Conservation (phyloP, 306 rosid genomes). For the Oemleria cerasiformis region DNA sequence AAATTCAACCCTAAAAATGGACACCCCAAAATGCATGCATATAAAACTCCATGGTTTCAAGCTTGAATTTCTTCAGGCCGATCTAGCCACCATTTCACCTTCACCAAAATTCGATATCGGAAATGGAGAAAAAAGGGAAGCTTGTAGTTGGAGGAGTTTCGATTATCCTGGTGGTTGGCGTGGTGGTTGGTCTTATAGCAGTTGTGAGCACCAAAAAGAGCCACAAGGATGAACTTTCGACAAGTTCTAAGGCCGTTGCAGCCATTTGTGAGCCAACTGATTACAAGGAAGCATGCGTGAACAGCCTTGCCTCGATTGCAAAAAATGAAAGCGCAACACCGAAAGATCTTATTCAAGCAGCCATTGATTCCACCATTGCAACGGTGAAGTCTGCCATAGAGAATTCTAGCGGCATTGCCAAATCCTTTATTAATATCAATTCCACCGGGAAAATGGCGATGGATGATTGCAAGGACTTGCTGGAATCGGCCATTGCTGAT, state of each 20-base stretch:
- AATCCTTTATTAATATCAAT: background rate
- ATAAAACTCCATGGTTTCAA: background rate
- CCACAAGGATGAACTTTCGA: background rate
- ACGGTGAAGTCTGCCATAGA: slow-evolving; percentile 15
- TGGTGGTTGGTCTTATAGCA: slow-evolving; percentile 16
- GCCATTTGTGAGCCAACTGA: slow-evolving; percentile 27
- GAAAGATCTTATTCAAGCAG: slow-evolving; percentile 24
- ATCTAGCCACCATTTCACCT: background rate
- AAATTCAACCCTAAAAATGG: slow-evolving; percentile 8
- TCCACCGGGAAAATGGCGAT: slow-evolving; percentile 17
- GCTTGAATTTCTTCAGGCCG: background rate
- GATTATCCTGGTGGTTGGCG: slow-evolving; percentile 25
- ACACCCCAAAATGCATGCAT: background rate
- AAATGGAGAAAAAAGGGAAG: slow-evolving; percentile 16
- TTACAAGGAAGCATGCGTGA: slow-evolving; percentile 30
- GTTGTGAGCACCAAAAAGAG: background rate
- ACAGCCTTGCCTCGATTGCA: slow-evolving; percentile 16
- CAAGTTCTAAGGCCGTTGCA: slow-evolving; percentile 19
- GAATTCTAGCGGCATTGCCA: slow-evolving; percentile 3
- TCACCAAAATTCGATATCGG: background rate
- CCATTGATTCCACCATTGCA: slow-evolving; percentile 24
- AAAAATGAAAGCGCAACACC: slow-evolving; percentile 16
- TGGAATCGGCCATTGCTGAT: slow-evolving; percentile 10
- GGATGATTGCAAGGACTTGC: slow-evolving; percentile 26
- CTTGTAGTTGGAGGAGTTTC: slow-evolving; percentile 11